Evolutionary conservation across 2,329 filamentous ascomycete species (phyloP).

Genomic region (Achaetomium macrosporum): DNA sequence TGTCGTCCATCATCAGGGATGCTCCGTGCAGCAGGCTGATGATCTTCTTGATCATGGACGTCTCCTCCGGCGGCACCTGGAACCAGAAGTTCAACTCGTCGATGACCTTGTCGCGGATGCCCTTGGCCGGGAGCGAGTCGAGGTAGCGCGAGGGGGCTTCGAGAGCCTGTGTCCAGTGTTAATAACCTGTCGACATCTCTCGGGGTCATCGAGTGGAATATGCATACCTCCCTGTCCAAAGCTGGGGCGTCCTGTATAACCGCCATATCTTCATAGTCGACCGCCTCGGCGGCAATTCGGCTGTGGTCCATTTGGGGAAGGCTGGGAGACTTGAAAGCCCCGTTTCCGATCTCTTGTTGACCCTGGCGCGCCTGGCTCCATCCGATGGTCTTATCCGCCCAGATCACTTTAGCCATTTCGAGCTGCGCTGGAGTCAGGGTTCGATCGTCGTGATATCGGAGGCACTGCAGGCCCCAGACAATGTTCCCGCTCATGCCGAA

Average conservation of each 20-base stretch:
- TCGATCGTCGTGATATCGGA: constrained; percentile 6
- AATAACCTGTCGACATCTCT: neutral
- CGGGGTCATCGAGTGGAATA: neutral
- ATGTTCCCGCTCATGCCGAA: constrained; percentile 12
- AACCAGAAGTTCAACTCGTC: constrained; percentile 30
- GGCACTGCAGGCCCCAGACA: constrained; percentile 11
- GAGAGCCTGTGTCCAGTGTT: constrained; percentile 7
- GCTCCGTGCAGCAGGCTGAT: constrained; percentile 28
- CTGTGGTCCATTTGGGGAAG: neutral
- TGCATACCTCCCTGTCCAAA: neutral
- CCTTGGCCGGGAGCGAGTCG: constrained; percentile 26
- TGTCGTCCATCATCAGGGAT: constrained; percentile 35
- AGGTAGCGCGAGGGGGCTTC: constrained; percentile 22
- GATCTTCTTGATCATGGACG: constrained; percentile 25
- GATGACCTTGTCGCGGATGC: constrained; percentile 22
- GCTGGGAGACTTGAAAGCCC: neutral
- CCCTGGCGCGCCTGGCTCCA: neutral
- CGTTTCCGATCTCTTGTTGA: neutral
- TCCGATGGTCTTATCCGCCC: neutral
- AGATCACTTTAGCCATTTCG: neutral
- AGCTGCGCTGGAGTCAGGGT: neutral
- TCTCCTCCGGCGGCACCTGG: constrained; percentile 19
- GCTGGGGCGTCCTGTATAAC: neutral
- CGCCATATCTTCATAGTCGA: neutral
- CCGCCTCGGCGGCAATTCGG: neutral